Conservation (phyloP, 1,284 basidiomycete genomes). For the Tilletia caries region DNA sequence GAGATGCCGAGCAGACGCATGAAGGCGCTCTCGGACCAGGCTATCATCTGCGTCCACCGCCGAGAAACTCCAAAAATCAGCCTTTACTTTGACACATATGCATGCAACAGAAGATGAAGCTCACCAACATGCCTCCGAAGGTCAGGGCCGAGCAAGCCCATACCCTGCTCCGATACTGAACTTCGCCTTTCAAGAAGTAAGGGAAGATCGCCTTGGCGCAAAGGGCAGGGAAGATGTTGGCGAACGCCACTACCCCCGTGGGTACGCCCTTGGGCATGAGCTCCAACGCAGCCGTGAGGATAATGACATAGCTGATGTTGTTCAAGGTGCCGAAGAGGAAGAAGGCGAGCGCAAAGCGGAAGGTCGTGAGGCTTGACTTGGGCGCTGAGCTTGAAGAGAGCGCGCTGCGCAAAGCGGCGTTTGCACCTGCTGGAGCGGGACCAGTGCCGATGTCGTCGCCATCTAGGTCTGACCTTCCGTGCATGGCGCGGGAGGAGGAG, state of each 20-base stretch:
- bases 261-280: slow-evolving; percentile 67
- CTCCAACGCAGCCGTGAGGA: slow-evolving; percentile 90
- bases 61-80: too few relatives aligned
- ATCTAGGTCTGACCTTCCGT: too few relatives aligned
- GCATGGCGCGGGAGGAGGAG: not conserved
- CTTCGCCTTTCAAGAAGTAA: slow-evolving; percentile 58
- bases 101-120: too few relatives aligned
- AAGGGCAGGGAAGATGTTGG: slow-evolving; percentile 55
- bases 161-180: slow-evolving; percentile 38
- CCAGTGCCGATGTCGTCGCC: too few relatives aligned
- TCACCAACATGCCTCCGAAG: slow-evolving; percentile 46
- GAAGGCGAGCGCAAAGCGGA: slow-evolving; percentile 38
- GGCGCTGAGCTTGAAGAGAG: not conserved
- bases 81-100: too few relatives aligned
- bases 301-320: slow-evolving; percentile 73
- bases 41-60: slow-evolving; percentile 66
- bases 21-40: slow-evolving; percentile 66
- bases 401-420: not conserved
- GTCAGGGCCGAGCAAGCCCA: slow-evolving; percentile 55
- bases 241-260: slow-evolving; percentile 80
- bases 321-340: slow-evolving; percentile 55
- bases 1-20: slow-evolving; percentile 80
- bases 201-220: slow-evolving; percentile 88
- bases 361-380: not conserved
- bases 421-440: not conserved